A percentile compares a stretch with the other conserved stretches of the same genome.
phyloP scores from a whole-genome alignment of 1,284 basidiomycete species.

The Ustilago trichophora region DNA sequence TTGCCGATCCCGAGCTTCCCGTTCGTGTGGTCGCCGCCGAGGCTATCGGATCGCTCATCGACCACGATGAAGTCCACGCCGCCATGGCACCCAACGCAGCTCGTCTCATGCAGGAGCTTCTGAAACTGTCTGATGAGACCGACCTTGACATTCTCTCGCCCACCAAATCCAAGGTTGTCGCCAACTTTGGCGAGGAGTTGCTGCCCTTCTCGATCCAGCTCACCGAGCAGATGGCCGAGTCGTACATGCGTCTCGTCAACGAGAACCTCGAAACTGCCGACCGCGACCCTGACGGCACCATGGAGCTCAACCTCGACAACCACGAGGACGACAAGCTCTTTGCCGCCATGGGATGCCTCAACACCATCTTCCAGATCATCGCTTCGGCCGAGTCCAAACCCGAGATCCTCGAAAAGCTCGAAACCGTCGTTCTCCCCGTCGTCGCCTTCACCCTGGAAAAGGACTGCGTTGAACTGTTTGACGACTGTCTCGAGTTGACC shows the following conservation, averaged over 20 bases:
- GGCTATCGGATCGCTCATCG: constrained; percentile 80
- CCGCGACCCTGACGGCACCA: constrained; percentile 66
- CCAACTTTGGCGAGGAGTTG: constrained; percentile 83
- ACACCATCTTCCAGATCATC: constrained; percentile 70
- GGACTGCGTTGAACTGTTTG: constrained; percentile 74
- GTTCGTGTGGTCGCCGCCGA: constrained; percentile 85
- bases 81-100: constrained; percentile 82
- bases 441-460: constrained; percentile 76
- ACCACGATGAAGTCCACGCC: constrained; percentile 75
- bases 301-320: constrained; percentile 75
- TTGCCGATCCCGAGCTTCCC: constrained; percentile 77
- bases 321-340: constrained; percentile 69
- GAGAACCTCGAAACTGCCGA: constrained; percentile 70
- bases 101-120: constrained; percentile 86
- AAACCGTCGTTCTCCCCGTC: constrained; percentile 81
- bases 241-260: constrained; percentile 73
- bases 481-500: constrained; percentile 86
- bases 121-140: constrained; percentile 87
- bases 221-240: constrained; percentile 71
- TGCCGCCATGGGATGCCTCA: constrained; percentile 80
- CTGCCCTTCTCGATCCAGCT: constrained; percentile 86
- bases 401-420: constrained; percentile 81
- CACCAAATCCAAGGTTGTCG: constrained; percentile 84
- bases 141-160: constrained; percentile 84
- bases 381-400: constrained; percentile 76